phyloP scores from a whole-genome alignment of 139 green algal genomes.

The Closterium sp. region DNA sequence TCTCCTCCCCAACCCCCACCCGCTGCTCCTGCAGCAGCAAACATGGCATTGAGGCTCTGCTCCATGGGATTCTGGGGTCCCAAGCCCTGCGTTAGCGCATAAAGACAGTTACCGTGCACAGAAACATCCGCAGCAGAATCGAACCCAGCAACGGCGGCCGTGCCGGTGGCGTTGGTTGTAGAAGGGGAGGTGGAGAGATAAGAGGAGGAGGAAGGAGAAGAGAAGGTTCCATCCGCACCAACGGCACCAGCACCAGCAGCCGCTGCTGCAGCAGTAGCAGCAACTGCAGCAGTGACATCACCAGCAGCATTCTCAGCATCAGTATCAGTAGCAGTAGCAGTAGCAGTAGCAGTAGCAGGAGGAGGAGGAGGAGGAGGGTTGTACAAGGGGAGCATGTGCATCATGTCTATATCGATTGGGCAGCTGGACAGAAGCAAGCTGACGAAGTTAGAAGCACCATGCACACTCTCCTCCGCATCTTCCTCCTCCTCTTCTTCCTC shows the following conservation, averaged over 20 bases:
- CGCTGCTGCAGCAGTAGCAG: not conserved
- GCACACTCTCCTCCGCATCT: not conserved
- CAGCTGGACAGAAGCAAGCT: not conserved
- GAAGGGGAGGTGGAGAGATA: not conserved
- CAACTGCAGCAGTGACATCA: not conserved
- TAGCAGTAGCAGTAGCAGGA: not conserved
- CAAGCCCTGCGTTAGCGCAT: not conserved
- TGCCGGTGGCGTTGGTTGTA: not conserved
- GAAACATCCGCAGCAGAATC: not conserved
- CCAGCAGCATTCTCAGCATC: not conserved
- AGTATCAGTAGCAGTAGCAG: not conserved
- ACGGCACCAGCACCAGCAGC: not conserved
- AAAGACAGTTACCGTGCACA: not conserved
- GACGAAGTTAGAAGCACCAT: not conserved
- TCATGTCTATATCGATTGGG: not conserved
- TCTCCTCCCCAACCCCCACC: too few relatives aligned
- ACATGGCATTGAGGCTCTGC: too few relatives aligned
- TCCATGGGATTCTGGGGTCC: too few relatives aligned
- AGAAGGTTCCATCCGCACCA: too few relatives aligned
- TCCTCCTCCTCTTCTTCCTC: not conserved
- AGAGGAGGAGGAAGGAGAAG: not conserved
- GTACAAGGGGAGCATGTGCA: not conserved
- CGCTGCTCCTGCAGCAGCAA: too few relatives aligned
- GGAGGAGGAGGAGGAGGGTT: not conserved
- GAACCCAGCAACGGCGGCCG: not conserved